phyloP scores from a whole-genome alignment of 306 rosid species.

The Elaeagnus macrophylla region DNA sequence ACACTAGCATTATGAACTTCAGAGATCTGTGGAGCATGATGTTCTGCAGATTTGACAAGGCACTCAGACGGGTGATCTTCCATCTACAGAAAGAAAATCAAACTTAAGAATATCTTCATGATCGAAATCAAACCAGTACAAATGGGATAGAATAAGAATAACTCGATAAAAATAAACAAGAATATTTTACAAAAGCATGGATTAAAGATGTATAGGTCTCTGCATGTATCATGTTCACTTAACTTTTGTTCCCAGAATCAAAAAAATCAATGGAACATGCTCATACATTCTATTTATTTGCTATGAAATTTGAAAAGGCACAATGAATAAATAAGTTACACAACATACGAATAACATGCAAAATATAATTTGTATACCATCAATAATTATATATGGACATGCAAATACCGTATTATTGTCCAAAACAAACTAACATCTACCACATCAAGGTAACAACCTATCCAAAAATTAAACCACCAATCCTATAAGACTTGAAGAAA shows the following conservation, averaged over 20 bases:
- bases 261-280: too few species aligned
- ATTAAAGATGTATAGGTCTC: neutral
- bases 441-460: too few species aligned
- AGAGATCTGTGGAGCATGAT: slow-evolving; percentile 18
- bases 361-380: too few species aligned
- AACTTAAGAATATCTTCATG: neutral
- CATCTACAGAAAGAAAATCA: slow-evolving; percentile 46
- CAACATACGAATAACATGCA: too few species aligned
- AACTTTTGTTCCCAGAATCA: neutral
- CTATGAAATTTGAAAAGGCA: too few species aligned
- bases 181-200: neutral
- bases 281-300: too few species aligned
- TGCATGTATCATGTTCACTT: neutral
- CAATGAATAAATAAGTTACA: too few species aligned
- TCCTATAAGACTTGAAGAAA: too few species aligned
- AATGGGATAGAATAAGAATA: neutral
- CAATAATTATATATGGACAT: too few species aligned
- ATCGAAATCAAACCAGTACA: neutral
- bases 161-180: neutral
- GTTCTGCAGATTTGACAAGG: slow-evolving; percentile 32
- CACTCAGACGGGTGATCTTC: slow-evolving; percentile 48
- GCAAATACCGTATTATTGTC: too few species aligned
- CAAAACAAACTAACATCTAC: too few species aligned
- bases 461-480: too few species aligned
- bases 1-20: slow-evolving; percentile 34